Percentiles rank a stretch among this genome's conserved stretches.
phyloP scores from a whole-genome alignment of 2,329 filamentous ascomycete species.

The Malbranchea zuffiana region DNA sequence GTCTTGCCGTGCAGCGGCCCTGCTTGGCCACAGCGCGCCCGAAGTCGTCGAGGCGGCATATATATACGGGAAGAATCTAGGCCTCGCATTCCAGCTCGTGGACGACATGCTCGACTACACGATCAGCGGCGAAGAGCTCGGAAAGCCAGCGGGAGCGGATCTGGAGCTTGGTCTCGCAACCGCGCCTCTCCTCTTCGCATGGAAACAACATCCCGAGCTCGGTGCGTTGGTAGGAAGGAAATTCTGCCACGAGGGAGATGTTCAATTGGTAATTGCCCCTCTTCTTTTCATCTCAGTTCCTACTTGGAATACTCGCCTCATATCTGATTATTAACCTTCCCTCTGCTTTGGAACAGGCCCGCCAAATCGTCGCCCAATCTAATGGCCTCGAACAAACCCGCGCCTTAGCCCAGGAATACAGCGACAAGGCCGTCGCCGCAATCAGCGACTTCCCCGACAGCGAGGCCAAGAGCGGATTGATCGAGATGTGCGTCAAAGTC shows the following conservation, averaged over 20 bases:
- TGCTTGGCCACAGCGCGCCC: slow-evolving; percentile 66
- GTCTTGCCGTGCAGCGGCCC: slow-evolving; percentile 77
- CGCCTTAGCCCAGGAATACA: slow-evolving; percentile 80
- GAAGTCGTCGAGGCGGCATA: slow-evolving; percentile 86
- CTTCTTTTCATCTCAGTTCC: slow-evolving; percentile 7
- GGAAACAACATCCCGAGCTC: slow-evolving; percentile 77
- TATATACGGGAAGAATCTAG: slow-evolving; percentile 82
- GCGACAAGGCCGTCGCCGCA: slow-evolving; percentile 75
- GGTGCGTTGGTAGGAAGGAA: slow-evolving; percentile 85
- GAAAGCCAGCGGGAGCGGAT: slow-evolving; percentile 91
- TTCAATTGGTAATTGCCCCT: slow-evolving; percentile 52
- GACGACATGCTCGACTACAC: slow-evolving; percentile 99
- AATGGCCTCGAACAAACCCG: slow-evolving; percentile 87
- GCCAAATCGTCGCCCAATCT: slow-evolving; percentile 69
- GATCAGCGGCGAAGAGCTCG: slow-evolving; percentile 68
- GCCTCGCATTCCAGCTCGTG: slow-evolving; percentile 90
- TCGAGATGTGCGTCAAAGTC: slow-evolving; percentile 91
- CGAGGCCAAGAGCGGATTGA: slow-evolving; percentile 80
- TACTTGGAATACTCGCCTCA: background rate
- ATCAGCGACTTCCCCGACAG: slow-evolving; percentile 80
- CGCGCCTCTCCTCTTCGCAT: slow-evolving; percentile 87
- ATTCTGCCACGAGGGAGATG: slow-evolving; percentile 74
- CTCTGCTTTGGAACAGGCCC: slow-evolving; percentile 49
- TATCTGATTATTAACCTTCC: background rate
- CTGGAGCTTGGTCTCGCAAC: slow-evolving; percentile 87